These are phyloP conservation scores for Zea mays DNA, from an alignment of 176 grass and related monocot genomes.

Conservation along the genomic window DNA sequence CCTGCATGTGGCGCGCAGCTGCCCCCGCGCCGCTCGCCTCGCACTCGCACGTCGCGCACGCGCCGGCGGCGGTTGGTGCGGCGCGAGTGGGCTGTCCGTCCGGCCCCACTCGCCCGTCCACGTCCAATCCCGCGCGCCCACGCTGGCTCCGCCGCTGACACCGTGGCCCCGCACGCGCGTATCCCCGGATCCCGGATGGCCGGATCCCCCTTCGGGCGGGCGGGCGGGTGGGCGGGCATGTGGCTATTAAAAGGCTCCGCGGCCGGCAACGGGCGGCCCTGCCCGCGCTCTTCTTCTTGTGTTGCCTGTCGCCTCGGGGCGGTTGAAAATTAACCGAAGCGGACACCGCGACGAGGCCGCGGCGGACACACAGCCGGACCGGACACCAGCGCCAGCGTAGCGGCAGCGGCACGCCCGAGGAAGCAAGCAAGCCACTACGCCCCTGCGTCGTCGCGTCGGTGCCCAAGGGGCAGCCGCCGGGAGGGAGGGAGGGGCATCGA, in stretches of 20 bases:
- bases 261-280: neutral
- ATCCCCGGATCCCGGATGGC: neutral
- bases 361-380: neutral
- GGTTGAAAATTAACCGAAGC: slow-evolving; percentile 20
- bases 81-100: too few species aligned
- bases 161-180: neutral
- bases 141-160: neutral
- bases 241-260: slow-evolving; percentile 34
- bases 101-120: neutral
- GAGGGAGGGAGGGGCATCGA: too few species aligned
- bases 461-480: neutral
- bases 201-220: slow-evolving; percentile 23
- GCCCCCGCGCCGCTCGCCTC: neutral
- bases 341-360: neutral
- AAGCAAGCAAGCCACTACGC: neutral
- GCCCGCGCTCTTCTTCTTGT: neutral
- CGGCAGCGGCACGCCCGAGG: neutral
- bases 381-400: neutral
- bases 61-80: too few species aligned
- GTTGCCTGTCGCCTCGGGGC: neutral
- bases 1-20: slow-evolving; percentile 7
- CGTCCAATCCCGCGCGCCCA: slow-evolving; percentile 28
- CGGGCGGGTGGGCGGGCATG: slow-evolving; percentile 1
- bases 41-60: too few species aligned
- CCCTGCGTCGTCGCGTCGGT: slow-evolving; percentile 23